phyloP scores from a whole-genome alignment of 2,329 filamentous ascomycete genomes.

The Cytospora leucostoma region DNA sequence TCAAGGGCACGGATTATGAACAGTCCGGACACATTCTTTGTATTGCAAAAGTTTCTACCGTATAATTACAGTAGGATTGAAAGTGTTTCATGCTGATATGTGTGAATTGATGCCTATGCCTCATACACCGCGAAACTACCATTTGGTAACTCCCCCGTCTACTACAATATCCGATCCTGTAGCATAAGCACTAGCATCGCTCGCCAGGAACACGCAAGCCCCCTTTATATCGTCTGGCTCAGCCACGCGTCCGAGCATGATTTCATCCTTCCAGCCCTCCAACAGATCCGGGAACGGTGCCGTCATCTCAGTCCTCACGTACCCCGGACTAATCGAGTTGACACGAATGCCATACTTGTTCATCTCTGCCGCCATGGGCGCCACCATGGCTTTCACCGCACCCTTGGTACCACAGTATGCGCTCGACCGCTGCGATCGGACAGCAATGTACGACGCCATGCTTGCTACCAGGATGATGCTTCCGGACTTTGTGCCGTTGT shows the following conservation, averaged over 20 bases:
- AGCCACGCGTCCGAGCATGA: constrained; percentile 49
- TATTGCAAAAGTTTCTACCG: too few relatives aligned
- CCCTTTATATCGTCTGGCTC: constrained; percentile 53
- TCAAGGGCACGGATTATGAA: too few relatives aligned
- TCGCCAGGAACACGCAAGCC: constrained; percentile 49
- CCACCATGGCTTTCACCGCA: constrained; percentile 48
- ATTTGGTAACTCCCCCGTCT: constrained; percentile 46
- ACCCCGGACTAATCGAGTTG: constrained; percentile 45
- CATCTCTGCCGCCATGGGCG: constrained; percentile 49
- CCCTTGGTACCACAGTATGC: constrained; percentile 52
- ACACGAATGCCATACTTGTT: constrained; percentile 42
- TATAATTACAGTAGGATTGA: not conserved
- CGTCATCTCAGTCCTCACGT: constrained; percentile 40
- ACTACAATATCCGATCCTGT: constrained; percentile 49
- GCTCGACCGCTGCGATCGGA: constrained; percentile 49
- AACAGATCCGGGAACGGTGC: constrained; percentile 47
- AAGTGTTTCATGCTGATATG: not conserved
- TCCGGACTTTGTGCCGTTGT: constrained; percentile 50
- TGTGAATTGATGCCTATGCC: not conserved
- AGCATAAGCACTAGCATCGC: constrained; percentile 46
- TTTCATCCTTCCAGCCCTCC: constrained; percentile 51
- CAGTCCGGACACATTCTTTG: too few relatives aligned
- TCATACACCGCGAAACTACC: constrained; percentile 33
- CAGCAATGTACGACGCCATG: constrained; percentile 54
- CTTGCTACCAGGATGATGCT: constrained; percentile 56